Evolutionary conservation across 2,329 filamentous ascomycete genomes (phyloP), one percentile per base, ranked within the genome.

Genomic region (Xenosphaeropsis pyriputrescens): DNA sequence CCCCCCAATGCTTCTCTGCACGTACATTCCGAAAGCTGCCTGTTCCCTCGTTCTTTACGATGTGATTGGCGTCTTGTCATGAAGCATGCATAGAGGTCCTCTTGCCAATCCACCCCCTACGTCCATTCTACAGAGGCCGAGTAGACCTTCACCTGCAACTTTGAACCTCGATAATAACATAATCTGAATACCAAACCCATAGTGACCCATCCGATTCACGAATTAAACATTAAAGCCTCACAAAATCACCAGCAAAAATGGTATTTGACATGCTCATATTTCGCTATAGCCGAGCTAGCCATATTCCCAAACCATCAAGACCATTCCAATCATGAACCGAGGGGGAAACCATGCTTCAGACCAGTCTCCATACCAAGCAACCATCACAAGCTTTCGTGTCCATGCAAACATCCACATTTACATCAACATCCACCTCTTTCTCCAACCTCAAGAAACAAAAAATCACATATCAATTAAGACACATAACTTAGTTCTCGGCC

Each of bases 401-500:
- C 22, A 26, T 26, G 22, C 22, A 26, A 26, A 26, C 22, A 26
- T 26, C 22, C 22, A 32, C 12, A 32, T 32, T 32, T 6, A 18
- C 14, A 32, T 15, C 31, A 32, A 15, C 31, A 32, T 15, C 14
- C 31, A 32, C 16, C 16, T 32, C 31, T 32, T 32, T 32, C 8
- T 32, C 16, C 22, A 26, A 26, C 22, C 22, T 11, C 22, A 26
- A 26, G 22, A 26, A 26, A 26, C 8, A 26, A 6, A 26, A 26
- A 26, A 9, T 26, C 22, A 26, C 22, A 26, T 26, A 26, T 26
- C 22, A 26, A 26, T 26, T 9, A 26, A 26, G 22, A 26, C 12
- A 26, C 22, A 26, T 26, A 26, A 26, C 19, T 48, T 46, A 56
- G 42, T 59, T 60, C 49, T 64, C 61, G 55, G 63, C 61, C 50